Evolutionary conservation across 2,329 filamentous ascomycete genomes (phyloP), one percentile per base, ranked within the genome.

Genomic region (Fusarium nelsonii): DNA sequence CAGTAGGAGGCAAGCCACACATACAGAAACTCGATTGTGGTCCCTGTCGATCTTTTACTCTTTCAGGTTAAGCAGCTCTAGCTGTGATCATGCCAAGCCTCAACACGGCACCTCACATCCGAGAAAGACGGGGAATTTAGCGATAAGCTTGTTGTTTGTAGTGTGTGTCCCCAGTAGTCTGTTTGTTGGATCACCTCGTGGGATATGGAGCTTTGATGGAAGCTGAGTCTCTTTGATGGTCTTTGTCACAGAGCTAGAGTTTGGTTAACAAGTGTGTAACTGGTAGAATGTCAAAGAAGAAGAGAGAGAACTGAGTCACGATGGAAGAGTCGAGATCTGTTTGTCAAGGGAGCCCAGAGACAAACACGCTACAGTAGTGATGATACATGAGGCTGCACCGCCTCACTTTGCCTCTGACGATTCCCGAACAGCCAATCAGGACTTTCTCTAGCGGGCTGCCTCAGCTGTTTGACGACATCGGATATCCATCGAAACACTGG

Each of bases 401-500:
- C 67, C 67, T 70, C 67, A 70, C 63, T 68, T 70, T 69, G 58
- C 63, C 67, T 66, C 58, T 70, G 41, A 23, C 28, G 43, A 18
- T 12, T 15, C 20, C n/a, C 51, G 18, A 20, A 10, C 30, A 58
- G 16, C 67, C 67, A 70, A 70, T 70, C 67, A 70, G n/a, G 34
- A 7, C 12, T 34, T n/a, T 32, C 12, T 28, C 26, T 39, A 43
- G 32, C 43, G n/a, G 49, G 58, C 49, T 63, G 32, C 58, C 58
- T 63, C 60, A 34, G 26, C 20, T 34, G 18, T 49, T 50, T 39
- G 49, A 63, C 57, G 33, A 41, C n/a, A 62, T 46, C 36, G 33
- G 23, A 61, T 37, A 52, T 32, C 33, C 45, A 62, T 55, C 26
- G 32, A 12, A 32, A 23, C 23, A 20, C 44, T 41, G 41, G 33